phyloP scores from a whole-genome alignment of 306 rosid species.

The Pueraria montana region DNA sequence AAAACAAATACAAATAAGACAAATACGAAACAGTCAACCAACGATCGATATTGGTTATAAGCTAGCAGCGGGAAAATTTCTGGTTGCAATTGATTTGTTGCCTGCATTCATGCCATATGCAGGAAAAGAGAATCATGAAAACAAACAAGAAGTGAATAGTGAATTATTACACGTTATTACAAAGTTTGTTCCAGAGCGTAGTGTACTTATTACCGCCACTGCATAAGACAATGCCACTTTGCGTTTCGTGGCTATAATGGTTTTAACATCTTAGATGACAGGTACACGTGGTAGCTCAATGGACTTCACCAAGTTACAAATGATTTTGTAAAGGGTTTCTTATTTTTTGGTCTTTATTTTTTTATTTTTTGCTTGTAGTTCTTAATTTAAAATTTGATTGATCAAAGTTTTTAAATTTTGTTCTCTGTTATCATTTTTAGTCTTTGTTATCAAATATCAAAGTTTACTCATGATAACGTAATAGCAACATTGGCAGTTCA shows the following conservation, averaged over 20 bases:
- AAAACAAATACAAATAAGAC: not conserved
- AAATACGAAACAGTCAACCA: not conserved
- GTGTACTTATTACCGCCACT: not conserved
- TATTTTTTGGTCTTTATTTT: too few relatives aligned
- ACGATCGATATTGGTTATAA: not conserved
- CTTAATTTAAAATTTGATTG: too few relatives aligned
- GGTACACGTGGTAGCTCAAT: not conserved
- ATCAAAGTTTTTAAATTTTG: too few relatives aligned
- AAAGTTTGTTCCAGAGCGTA: not conserved
- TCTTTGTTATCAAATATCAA: too few relatives aligned
- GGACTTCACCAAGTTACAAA: not conserved
- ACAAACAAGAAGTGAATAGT: not conserved
- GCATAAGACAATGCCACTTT: constrained; percentile 3
- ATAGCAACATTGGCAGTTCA: too few relatives aligned
- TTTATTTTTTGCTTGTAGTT: too few relatives aligned
- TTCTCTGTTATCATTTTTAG: too few relatives aligned
- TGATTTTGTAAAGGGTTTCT: too few relatives aligned
- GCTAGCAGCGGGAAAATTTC: not conserved
- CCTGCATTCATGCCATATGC: not conserved
- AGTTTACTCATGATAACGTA: too few relatives aligned
- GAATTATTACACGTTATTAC: not conserved
- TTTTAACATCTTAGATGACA: not conserved
- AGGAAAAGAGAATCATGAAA: constrained; percentile 1
- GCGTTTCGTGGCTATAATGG: not conserved
- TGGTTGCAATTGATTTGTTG: constrained; percentile 14